phyloP scores from a whole-genome alignment of 2,329 filamentous ascomycete species.

The Exserohilum rostratum region DNA sequence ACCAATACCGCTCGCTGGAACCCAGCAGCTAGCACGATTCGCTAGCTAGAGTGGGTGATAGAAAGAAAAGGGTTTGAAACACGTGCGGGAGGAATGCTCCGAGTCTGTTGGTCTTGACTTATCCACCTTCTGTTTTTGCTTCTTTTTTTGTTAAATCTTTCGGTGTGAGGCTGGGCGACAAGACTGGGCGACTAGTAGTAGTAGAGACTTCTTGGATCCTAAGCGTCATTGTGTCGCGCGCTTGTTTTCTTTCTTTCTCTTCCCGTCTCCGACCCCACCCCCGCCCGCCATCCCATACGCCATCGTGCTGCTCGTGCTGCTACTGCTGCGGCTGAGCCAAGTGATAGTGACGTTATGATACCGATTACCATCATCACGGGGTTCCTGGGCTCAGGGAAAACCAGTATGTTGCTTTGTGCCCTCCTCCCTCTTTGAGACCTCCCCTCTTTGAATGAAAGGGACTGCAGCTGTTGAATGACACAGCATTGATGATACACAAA shows the following conservation, averaged over 20 bases:
- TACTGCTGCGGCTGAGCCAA: neutral
- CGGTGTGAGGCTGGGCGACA: neutral
- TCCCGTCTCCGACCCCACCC: neutral
- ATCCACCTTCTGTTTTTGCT: neutral
- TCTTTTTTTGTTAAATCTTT: neutral
- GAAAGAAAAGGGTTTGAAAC: conserved; percentile 2
- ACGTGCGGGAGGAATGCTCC: conserved; percentile 1
- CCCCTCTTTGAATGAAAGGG: too few relatives aligned
- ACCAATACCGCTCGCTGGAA: neutral
- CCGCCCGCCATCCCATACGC: too few relatives aligned
- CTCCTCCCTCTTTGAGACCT: neutral
- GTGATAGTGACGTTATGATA: conserved; percentile 54
- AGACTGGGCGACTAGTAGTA: neutral
- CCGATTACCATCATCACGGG: conserved; percentile 95
- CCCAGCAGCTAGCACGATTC: conserved; percentile 6
- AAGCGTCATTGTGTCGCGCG: neutral
- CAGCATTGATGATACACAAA: neutral
- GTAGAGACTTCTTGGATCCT: neutral
- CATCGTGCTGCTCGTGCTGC: too few relatives aligned
- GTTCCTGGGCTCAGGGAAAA: conserved; percentile 95
- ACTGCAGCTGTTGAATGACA: neutral
- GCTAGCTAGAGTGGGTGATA: neutral
- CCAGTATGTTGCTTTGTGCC: conserved; percentile 56
- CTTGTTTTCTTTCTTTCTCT: too few relatives aligned
- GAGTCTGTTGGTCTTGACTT: neutral